These are phyloP conservation scores for Sugiyamaella castrensis DNA, from an alignment of 1,139 yeast genomes.

Conservation along the genomic window DNA sequence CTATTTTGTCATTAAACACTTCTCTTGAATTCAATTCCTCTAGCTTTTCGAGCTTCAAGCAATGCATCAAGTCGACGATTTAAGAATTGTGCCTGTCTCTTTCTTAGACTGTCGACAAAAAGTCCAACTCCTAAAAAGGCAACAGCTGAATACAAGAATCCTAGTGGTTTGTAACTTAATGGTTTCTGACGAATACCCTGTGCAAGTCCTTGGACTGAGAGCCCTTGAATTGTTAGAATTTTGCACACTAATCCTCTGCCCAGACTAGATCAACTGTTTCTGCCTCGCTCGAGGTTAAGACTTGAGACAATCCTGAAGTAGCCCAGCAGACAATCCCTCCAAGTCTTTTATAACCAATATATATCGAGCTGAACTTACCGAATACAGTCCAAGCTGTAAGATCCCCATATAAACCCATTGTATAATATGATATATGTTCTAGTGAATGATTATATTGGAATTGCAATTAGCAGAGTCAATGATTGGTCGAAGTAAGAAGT, in stretches of 20 bases:
- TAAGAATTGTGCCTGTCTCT: constrained; percentile 33
- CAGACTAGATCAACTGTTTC: too few species aligned
- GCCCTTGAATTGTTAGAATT: constrained; percentile 26
- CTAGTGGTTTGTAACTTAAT: constrained; percentile 36
- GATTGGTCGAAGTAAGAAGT: too few species aligned
- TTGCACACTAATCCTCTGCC: not conserved
- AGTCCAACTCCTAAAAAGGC: constrained; percentile 37
- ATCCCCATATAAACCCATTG: constrained; percentile 35
- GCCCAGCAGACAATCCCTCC: too few species aligned
- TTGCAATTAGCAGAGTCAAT: too few species aligned
- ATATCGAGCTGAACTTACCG: constrained; percentile 18
- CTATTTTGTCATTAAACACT: constrained; percentile 3
- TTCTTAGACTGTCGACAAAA: constrained; percentile 33
- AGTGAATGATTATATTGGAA: too few species aligned
- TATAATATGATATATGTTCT: not conserved
- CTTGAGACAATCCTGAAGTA: not conserved
- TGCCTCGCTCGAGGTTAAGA: not conserved
- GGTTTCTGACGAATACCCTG: constrained; percentile 40
- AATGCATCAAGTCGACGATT: constrained; percentile 34
- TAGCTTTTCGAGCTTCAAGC: constrained; percentile 33
- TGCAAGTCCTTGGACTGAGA: constrained; percentile 37
- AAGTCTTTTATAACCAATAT: too few species aligned
- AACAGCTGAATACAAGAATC: constrained; percentile 34
- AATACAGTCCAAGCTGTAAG: constrained; percentile 37
- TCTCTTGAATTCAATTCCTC: constrained; percentile 30